Evolutionary conservation across 441 rosid genomes (phyloP).

Genomic region (Mallotus japonicus): DNA sequence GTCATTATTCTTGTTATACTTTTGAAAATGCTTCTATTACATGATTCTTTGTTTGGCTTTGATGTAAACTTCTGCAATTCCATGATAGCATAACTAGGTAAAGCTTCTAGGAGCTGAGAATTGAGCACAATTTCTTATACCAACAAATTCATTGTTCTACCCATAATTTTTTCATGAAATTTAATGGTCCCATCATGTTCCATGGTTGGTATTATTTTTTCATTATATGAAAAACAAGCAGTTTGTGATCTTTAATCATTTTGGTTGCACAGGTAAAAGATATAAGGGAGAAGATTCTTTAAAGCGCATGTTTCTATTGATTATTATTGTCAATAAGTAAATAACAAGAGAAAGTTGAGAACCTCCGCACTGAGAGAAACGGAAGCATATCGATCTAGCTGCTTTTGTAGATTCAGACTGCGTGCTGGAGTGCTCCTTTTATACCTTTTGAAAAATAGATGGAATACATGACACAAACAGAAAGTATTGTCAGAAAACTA

Average conservation of each 20-base stretch:
- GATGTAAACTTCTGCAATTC: background rate
- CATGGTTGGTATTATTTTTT: background rate
- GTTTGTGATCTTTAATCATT: background rate
- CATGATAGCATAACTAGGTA: background rate
- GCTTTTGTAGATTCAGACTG: slow-evolving; percentile 62
- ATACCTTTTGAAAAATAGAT: slow-evolving; percentile 55
- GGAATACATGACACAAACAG: slow-evolving; percentile 18
- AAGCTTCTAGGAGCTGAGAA: background rate
- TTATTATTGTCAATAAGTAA: background rate
- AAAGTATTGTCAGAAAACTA: background rate
- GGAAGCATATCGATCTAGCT: slow-evolving; percentile 69
- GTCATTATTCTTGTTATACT: background rate
- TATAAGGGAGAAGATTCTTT: background rate
- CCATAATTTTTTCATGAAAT: background rate
- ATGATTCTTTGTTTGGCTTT: background rate
- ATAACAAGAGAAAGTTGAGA: slow-evolving; percentile 23
- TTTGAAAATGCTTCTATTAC: background rate
- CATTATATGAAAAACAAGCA: background rate
- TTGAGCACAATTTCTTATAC: background rate
- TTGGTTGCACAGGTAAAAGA: background rate
- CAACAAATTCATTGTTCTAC: background rate
- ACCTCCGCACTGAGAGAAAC: slow-evolving; percentile 81
- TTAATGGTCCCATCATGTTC: background rate
- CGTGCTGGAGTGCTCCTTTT: slow-evolving; percentile 49
- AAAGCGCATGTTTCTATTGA: background rate